Conservation (phyloP, 2,329 filamentous ascomycete species). For the Monosporascus ibericus region DNA sequence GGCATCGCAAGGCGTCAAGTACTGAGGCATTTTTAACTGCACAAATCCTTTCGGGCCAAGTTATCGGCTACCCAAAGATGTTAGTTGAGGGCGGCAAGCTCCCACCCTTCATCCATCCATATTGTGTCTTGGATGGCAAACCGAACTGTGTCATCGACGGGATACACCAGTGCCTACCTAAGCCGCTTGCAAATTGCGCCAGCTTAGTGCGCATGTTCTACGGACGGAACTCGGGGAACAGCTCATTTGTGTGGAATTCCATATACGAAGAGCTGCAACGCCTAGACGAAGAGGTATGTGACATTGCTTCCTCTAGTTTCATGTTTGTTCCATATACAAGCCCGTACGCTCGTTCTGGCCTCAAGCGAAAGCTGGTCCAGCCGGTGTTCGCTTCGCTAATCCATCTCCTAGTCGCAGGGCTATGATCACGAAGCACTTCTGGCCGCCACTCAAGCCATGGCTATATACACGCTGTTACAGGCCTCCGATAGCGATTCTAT, state of each 20-base stretch:
- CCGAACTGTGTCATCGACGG: slow-evolving; percentile 11
- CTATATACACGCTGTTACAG: slow-evolving; percentile 17
- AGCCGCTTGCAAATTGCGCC: slow-evolving; percentile 20
- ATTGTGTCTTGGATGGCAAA: slow-evolving; percentile 12
- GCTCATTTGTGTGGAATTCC: slow-evolving; percentile 16
- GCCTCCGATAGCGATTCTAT: slow-evolving; percentile 12
- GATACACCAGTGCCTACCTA: slow-evolving; percentile 19
- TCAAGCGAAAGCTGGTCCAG: no score
- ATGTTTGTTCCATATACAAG: background rate
- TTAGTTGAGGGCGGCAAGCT: slow-evolving; percentile 14
- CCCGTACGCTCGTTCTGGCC: no score
- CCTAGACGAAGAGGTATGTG: slow-evolving; percentile 10
- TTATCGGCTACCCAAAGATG: slow-evolving; percentile 17
- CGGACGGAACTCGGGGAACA: slow-evolving; percentile 11
- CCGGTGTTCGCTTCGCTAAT: no score
- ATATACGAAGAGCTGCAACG: slow-evolving; percentile 18
- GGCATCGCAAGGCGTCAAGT: slow-evolving; percentile 1
- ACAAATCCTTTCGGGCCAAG: slow-evolving; percentile 16
- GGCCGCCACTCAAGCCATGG: slow-evolving; percentile 3
- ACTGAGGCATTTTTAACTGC: slow-evolving; percentile 13
- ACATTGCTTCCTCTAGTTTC: slow-evolving; percentile 2
- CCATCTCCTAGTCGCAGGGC: background rate
- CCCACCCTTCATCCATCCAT: slow-evolving; percentile 23
- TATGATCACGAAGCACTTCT: slow-evolving; percentile 6
- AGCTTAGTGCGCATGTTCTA: slow-evolving; percentile 18